A percentile compares a stretch with the other conserved stretches of the same genome.
Evolutionary conservation across 2,329 filamentous ascomycete species (phyloP).

Genomic region (Coniosporium tulheliwenetii): DNA sequence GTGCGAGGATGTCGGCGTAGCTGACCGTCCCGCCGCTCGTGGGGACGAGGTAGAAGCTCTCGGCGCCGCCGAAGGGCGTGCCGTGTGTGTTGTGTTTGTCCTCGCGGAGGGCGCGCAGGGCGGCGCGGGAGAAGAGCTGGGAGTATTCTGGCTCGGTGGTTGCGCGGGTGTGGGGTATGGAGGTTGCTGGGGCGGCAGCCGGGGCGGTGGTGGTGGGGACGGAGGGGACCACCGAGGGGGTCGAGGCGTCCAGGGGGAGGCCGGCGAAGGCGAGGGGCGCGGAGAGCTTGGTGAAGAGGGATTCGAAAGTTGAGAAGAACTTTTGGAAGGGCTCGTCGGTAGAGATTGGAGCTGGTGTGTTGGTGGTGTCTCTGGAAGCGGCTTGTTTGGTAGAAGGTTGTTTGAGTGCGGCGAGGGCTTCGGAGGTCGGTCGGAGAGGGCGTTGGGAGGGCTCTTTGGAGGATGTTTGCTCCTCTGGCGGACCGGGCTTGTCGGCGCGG

Average conservation of each 20-base stretch:
- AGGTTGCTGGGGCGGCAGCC: background rate
- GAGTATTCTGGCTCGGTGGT: slow-evolving; percentile 51
- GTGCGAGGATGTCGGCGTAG: slow-evolving; percentile 72
- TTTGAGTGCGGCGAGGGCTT: too few relatives aligned
- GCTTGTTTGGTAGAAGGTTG: too few relatives aligned
- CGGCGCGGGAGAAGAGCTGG: slow-evolving; percentile 72
- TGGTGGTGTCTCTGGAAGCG: slow-evolving; percentile 13
- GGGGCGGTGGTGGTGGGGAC: slow-evolving; percentile 9
- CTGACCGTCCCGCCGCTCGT: slow-evolving; percentile 81
- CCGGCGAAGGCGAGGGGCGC: slow-evolving; percentile 87
- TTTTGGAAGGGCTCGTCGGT: slow-evolving; percentile 68
- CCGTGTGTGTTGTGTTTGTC: slow-evolving; percentile 34
- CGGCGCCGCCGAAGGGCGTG: slow-evolving; percentile 34
- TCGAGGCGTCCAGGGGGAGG: slow-evolving; percentile 46
- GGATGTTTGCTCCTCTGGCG: too few relatives aligned
- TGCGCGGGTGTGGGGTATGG: slow-evolving; percentile 12
- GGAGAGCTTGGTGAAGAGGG: slow-evolving; percentile 73
- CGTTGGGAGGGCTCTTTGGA: too few relatives aligned
- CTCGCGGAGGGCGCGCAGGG: slow-evolving; percentile 61
- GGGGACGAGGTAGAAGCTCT: slow-evolving; percentile 89
- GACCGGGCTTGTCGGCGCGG: too few relatives aligned
- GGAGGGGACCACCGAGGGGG: slow-evolving; percentile 13
- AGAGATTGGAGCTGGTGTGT: slow-evolving; percentile 9
- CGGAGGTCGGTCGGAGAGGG: too few relatives aligned
- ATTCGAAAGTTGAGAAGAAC: slow-evolving; percentile 88